phyloP scores from a whole-genome alignment of 495 filamentous ascomycete species.

The Geopyxis carbonaria region DNA sequence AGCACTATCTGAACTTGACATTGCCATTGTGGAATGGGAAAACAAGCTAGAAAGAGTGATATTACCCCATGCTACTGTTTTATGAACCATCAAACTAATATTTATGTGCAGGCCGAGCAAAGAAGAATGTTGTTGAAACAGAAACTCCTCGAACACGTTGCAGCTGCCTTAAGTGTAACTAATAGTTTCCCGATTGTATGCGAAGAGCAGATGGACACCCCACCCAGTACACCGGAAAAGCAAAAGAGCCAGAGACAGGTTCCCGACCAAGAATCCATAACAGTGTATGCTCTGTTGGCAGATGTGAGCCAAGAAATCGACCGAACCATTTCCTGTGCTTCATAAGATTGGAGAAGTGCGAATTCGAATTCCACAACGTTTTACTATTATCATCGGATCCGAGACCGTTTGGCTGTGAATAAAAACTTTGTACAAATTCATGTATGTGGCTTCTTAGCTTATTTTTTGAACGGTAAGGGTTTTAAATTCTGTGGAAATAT shows the following conservation, averaged over 20 bases:
- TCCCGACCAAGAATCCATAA: constrained; percentile 16
- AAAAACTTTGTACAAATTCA: no score
- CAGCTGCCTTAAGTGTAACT: constrained; percentile 33
- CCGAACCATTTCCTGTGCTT: no score
- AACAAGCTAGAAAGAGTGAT: constrained; percentile 42
- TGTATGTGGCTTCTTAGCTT: no score
- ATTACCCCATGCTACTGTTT: not conserved
- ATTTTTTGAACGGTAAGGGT: no score
- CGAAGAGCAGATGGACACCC: constrained; percentile 20
- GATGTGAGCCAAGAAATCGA: constrained; percentile 43
- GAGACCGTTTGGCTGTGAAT: no score
- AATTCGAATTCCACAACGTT: no score
- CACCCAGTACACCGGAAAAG: constrained; percentile 29
- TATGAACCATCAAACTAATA: not conserved
- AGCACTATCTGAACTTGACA: constrained; percentile 50
- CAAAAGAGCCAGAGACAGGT: constrained; percentile 7
- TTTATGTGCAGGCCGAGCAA: constrained; percentile 41
- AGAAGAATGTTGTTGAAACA: constrained; percentile 50
- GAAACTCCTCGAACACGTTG: constrained; percentile 59
- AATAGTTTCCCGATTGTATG: not conserved
- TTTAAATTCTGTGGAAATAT: no score
- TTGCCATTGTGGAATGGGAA: constrained; percentile 61
- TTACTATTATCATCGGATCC: no score
- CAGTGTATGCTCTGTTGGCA: constrained; percentile 41
- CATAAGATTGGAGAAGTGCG: no score